phyloP scores from a whole-genome alignment of 2,329 filamentous ascomycete species.

The Capronia americana region DNA sequence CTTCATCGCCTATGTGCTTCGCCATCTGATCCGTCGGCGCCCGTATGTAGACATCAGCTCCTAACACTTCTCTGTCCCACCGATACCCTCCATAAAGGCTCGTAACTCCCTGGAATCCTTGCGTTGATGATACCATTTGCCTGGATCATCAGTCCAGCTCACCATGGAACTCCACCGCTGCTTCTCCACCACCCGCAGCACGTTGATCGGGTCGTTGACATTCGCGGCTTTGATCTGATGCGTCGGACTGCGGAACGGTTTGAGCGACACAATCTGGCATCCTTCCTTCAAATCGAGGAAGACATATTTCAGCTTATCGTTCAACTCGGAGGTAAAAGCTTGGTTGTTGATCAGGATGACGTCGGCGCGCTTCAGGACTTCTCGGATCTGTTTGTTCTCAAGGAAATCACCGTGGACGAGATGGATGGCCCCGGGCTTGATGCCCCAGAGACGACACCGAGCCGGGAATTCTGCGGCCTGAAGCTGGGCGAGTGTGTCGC shows the following conservation, averaged over 20 bases:
- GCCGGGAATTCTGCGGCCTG: constrained; percentile 83
- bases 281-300: constrained; percentile 93
- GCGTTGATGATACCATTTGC: constrained; percentile 86
- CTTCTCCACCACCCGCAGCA: constrained; percentile 77
- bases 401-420: constrained; percentile 86
- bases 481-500: constrained; percentile 78
- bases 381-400: constrained; percentile 71
- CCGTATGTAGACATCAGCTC: background rate
- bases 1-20: background rate
- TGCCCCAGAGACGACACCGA: constrained; percentile 88
- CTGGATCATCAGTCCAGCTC: constrained; percentile 87
- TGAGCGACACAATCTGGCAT: constrained; percentile 87
- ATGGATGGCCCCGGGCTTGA: constrained; percentile 77
- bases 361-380: constrained; percentile 80
- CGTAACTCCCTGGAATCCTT: constrained; percentile 68
- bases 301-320: constrained; percentile 82
- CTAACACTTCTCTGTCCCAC: constrained; percentile 22
- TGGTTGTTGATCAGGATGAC: constrained; percentile 99
- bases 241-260: constrained; percentile 83
- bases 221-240: constrained; percentile 77
- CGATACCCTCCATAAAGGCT: constrained; percentile 53
- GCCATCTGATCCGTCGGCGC: background rate
- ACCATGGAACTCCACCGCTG: constrained; percentile 74
- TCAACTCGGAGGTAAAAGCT: constrained; percentile 86
- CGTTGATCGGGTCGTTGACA: constrained; percentile 78